A percentile compares a stretch with the other conserved stretches of the same genome.
Conservation (phyloP, 352 stramenopile genomes). For the Discostella stelligera region DNA sequence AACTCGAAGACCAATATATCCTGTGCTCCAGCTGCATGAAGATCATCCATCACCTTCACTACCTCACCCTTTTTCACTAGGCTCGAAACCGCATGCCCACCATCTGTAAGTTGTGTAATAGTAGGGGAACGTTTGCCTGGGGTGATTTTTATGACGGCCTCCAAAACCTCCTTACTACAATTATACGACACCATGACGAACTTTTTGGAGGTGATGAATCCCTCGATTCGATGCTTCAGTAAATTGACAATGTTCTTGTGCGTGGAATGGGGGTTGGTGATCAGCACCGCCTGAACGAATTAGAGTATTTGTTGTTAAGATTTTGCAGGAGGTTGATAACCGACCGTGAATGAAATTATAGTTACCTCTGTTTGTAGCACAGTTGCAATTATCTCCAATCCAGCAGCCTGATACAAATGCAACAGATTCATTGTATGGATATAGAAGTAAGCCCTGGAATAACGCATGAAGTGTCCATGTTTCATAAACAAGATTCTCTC, state of each 20-base stretch:
- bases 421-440: background rate
- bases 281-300: conserved; percentile 87
- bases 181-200: conserved; percentile 99
- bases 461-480: background rate
- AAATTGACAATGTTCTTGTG: conserved; percentile 83
- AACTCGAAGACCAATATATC: conserved; percentile 97
- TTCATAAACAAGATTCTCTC: background rate
- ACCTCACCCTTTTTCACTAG: conserved; percentile 90
- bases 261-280: conserved; percentile 80
- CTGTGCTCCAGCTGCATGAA: conserved; percentile 91
- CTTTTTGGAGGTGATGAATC: conserved; percentile 95
- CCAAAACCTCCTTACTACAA: conserved; percentile 88
- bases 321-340: background rate
- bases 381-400: conserved; percentile 92
- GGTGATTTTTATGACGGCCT: conserved; percentile 88
- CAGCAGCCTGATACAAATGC: conserved; percentile 82
- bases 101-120: conserved; percentile 85
- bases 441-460: background rate
- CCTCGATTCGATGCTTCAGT: conserved; percentile 91
- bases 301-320: conserved; percentile 53
- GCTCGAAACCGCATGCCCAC: conserved; percentile 85
- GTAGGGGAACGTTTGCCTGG: conserved; percentile 92
- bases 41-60: conserved; percentile 93
- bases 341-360: background rate
- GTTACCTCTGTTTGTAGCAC: conserved; percentile 83